These are phyloP conservation scores for Mycosphaerella arachidis DNA, from an alignment of 2,329 filamentous ascomycete species.

Conservation along the genomic window DNA sequence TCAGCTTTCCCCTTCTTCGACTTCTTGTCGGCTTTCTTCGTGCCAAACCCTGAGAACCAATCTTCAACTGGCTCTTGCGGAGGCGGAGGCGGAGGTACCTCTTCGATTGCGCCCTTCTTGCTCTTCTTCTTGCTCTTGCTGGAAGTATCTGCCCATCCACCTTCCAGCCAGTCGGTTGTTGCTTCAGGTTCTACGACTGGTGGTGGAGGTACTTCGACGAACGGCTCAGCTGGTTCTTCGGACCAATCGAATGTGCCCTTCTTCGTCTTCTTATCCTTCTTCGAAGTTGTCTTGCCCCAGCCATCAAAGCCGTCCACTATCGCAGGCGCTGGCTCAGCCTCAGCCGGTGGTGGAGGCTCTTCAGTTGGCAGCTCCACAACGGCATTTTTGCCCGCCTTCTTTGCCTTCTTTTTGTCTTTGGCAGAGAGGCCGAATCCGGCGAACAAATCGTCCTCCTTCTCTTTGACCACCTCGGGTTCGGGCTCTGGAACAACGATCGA, in stretches of 20 bases:
- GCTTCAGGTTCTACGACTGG: constrained; percentile 34
- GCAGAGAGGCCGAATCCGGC: constrained; percentile 29
- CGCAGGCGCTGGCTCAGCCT: constrained; percentile 18
- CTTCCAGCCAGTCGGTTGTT: constrained; percentile 27
- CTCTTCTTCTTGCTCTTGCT: constrained; percentile 30
- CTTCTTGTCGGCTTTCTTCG: constrained; percentile 47
- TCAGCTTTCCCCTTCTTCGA: constrained; percentile 25
- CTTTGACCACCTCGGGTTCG: constrained; percentile 31
- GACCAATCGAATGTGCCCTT: constrained; percentile 35
- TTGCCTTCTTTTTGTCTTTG: constrained; percentile 45
- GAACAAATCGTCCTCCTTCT: constrained; percentile 38
- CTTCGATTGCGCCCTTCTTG: constrained; percentile 26
- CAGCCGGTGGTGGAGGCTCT: constrained; percentile 24
- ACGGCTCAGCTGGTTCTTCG: constrained; percentile 22
- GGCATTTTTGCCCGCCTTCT: constrained; percentile 46
- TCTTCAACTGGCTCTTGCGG: constrained; percentile 33
- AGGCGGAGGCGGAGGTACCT: constrained; percentile 22
- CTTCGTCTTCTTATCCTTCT: constrained; percentile 39
- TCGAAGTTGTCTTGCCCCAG: constrained; percentile 26
- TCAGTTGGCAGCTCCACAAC: constrained; percentile 29
- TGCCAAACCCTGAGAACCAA: constrained; percentile 54
- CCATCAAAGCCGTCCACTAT: constrained; percentile 20
- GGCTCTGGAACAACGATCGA: constrained; percentile 25
- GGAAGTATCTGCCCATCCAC: constrained; percentile 27
- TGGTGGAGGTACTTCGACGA: constrained; percentile 24